Evolutionary conservation across 2,329 filamentous ascomycete species (phyloP), one percentile per base, ranked within the genome.

Genomic region (Beauveria varroae): DNA sequence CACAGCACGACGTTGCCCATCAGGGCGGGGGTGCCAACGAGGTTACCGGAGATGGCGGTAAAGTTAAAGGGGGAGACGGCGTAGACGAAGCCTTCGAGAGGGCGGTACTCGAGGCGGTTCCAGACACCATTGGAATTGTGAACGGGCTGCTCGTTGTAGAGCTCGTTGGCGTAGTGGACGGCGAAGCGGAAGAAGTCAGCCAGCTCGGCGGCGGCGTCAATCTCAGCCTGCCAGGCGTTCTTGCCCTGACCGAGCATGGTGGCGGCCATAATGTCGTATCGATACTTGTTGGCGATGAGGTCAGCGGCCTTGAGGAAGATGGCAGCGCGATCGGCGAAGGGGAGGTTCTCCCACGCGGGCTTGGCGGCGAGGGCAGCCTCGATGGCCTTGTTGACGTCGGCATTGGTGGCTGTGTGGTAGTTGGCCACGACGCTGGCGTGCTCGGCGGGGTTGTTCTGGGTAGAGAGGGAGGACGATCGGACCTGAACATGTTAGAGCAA

Each of bases 221-320:
- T 98, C 81, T 99, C 93, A n/a, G 95, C 93, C 77, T 99, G 93
- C 92, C 92, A 98, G 53, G 91, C 91, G 74, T 97, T 98, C 85
- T 98, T 98, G 70, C 95, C 93, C 77, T 99, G 93, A 64, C 93
- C 95, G 37, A 96, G 81, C 86, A 98, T 96, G 16, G 95, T 97
- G 50, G 91, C 86, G 8, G 95, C 93, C 90, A 98, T 96, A 68
- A 99, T 85, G 61, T 97, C 91, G 76, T 96, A 97, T 72, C 95
- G 86, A 78, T 99, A 98, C 79, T 98, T 98, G 65, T 85, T 89
- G 60, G 89, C 81, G 67, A 99, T 86, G 64, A 99, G 81, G 72
- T 98, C 93, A 40, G 93, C 93, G 3, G 95, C 93, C 82, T 97
- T 97, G 70, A 98, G 84, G 79, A 98, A 98, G 71, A 99, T 83